Evolutionary conservation across 805 yeast genomes (phyloP), one percentile per base, ranked within the genome.

Genomic region (Metschnikowia lachancei): DNA sequence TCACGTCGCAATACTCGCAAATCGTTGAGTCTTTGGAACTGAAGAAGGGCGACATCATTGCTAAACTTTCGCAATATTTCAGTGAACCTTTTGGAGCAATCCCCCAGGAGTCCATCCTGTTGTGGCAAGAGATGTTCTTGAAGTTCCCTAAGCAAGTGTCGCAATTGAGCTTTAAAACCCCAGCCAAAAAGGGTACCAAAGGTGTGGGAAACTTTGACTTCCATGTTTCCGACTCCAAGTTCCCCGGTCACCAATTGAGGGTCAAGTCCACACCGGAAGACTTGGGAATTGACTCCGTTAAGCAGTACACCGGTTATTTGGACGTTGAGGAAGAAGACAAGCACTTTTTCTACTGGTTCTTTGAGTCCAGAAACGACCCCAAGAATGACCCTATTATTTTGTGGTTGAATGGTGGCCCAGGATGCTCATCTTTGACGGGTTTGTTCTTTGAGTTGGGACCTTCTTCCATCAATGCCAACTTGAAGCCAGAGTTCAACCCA

Each of bases 391-490:
- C 97, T 1, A 76, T 90, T 18, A 77, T 92, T 45, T 74, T 92
- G 55, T 90, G 97, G 98, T 74, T 91, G 57, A 91, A 91, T 62
- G 97, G 97, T 54, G 97, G 97, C 4, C 97, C 97, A 31, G 97
- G 97, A 11, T 91, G 97, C 63, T 87, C 96, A 0, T 87, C 96
- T 1, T 69, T 89, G 62, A 87, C 95, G 29, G 97, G 97, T 8
- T 72, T 91, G 47, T 81, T 92, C 58, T 89, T 91, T 60, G 98
- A 92, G 65, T 76, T 90, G 60, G 98, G 98, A 20, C 96, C 97
- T 4, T 78, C 96, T 0, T 75, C 83, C 12, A 81, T 92, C 49
- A 82, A 79, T 50, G 65, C 78, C 35, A 78, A 84, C 46, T 66
- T 85, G 55, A 78, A 81, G 57, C 90, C 95, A n/a, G 76, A 78